A percentile compares a stretch with the other conserved stretches of the same genome.
These are phyloP conservation scores for Daldinia decipiens DNA, from an alignment of 495 filamentous ascomycete genomes.

Conservation along the genomic window DNA sequence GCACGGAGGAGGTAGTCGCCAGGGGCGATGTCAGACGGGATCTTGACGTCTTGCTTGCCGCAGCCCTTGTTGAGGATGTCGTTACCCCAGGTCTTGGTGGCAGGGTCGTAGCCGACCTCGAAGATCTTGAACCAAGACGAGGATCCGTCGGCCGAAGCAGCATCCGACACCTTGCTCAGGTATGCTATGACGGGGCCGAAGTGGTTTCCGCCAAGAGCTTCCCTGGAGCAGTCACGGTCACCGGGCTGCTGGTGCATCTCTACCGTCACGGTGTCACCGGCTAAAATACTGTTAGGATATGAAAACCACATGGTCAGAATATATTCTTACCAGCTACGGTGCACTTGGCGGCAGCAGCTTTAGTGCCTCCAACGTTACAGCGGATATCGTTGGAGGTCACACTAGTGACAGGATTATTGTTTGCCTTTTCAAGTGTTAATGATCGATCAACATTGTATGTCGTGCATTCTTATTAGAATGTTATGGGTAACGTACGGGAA, in stretches of 20 bases:
- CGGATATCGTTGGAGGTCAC: conserved; percentile 52
- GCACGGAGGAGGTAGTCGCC: conserved; percentile 66
- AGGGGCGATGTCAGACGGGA: conserved; percentile 59
- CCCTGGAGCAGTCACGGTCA: conserved; percentile 56
- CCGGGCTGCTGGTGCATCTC: conserved; percentile 65
- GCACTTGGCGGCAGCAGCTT: conserved; percentile 34
- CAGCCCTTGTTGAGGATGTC: conserved; percentile 64
- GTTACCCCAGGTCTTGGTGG: conserved; percentile 62
- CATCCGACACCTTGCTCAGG: conserved; percentile 64
- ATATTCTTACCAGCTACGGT: conserved; percentile 32
- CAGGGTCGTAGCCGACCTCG: conserved; percentile 49
- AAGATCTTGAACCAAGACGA: conserved; percentile 66
- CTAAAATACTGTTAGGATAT: conserved; percentile 39
- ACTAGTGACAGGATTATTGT: conserved; percentile 60
- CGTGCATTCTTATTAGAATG: not conserved
- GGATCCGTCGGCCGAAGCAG: conserved; percentile 59
- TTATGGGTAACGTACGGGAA: conserved; percentile 42
- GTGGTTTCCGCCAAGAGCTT: conserved; percentile 63
- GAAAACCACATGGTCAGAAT: not conserved
- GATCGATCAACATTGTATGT: not conserved
- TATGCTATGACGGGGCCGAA: conserved; percentile 64
- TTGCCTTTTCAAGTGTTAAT: conserved; percentile 27
- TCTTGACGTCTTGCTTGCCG: conserved; percentile 60
- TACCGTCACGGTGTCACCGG: conserved; percentile 60
- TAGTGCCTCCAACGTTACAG: conserved; percentile 53